Percentiles rank a stretch among this genome's conserved stretches.
Evolutionary conservation across 768 basidiomycete species (phyloP).

Genomic region (Inosperma sp.): DNA sequence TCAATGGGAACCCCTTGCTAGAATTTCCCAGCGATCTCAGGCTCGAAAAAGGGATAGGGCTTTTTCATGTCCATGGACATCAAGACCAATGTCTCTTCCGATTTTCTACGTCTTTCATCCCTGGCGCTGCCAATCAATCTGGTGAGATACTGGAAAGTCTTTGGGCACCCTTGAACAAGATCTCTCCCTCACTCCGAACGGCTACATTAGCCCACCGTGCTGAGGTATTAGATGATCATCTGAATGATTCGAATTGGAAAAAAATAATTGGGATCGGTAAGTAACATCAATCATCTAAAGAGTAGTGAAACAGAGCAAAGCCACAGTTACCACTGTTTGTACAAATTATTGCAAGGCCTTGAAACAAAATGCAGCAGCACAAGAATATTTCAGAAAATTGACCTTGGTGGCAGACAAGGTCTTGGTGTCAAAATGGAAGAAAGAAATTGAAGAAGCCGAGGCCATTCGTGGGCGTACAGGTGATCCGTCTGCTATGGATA

Average conservation of each 20-base stretch:
- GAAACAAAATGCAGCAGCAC: no score
- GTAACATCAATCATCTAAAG: no score
- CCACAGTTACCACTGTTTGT: no score
- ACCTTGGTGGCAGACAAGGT: no score
- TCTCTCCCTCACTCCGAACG: slow-evolving; percentile 14
- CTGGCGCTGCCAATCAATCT: slow-evolving; percentile 24
- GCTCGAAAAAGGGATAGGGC: slow-evolving; percentile 12
- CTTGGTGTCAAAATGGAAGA: no score
- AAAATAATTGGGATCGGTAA: slow-evolving; percentile 25
- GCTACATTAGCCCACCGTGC: slow-evolving; percentile 22
- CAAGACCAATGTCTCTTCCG: slow-evolving; percentile 20
- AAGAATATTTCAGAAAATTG: no score
- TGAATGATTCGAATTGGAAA: slow-evolving; percentile 31
- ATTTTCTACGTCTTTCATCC: slow-evolving; percentile 25
- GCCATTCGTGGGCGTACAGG: no score
- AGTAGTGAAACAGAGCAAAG: no score
- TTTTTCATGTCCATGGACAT: slow-evolving; percentile 30
- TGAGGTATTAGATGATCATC: slow-evolving; percentile 27
- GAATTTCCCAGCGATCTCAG: not conserved
- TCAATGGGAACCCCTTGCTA: not conserved
- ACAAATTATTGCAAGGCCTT: no score
- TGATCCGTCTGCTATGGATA: no score
- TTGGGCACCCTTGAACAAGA: slow-evolving; percentile 27
- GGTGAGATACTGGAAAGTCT: slow-evolving; percentile 32
- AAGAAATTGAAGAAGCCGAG: no score